Percentiles rank a stretch among this genome's conserved stretches.
These are phyloP conservation scores for Mycena galericulata DNA, from an alignment of 768 basidiomycete genomes.

Conservation along the genomic window DNA sequence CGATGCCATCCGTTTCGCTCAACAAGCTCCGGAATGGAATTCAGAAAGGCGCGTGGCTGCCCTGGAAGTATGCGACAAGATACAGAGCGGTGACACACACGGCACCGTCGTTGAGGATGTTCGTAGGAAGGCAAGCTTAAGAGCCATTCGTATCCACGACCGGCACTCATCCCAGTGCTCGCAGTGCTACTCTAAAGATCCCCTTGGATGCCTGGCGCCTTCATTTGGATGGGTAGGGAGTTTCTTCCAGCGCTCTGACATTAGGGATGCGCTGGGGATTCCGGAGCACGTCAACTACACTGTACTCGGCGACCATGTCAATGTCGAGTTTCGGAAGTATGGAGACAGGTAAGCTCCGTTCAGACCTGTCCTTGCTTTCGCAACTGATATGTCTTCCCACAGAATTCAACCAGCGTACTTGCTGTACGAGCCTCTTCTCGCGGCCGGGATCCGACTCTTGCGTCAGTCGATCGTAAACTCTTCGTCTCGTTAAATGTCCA, in stretches of 20 bases:
- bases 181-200: constrained; percentile 20
- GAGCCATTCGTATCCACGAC: no score
- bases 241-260: constrained; percentile 33
- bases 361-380: background rate
- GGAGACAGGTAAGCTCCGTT: constrained; percentile 37
- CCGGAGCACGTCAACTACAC: constrained; percentile 36
- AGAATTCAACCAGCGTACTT: constrained; percentile 34
- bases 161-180: no score
- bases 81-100: constrained; percentile 26
- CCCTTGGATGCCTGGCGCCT: constrained; percentile 14
- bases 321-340: constrained; percentile 25
- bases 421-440: constrained; percentile 41
- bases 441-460: constrained; percentile 44
- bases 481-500: background rate
- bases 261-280: constrained; percentile 32
- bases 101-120: constrained; percentile 36
- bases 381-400: background rate
- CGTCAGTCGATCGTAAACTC: constrained; percentile 35
- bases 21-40: constrained; percentile 22
- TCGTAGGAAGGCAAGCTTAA: constrained; percentile 31
- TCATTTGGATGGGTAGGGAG: constrained; percentile 35
- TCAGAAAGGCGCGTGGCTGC: constrained; percentile 27
- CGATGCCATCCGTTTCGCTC: constrained; percentile 36
- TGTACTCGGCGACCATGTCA: constrained; percentile 25
- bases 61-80: constrained; percentile 14